Percentiles rank a stretch among this genome's conserved stretches.
Evolutionary conservation across 2,329 filamentous ascomycete genomes (phyloP).

Genomic region (Aspergillus viridinutans): DNA sequence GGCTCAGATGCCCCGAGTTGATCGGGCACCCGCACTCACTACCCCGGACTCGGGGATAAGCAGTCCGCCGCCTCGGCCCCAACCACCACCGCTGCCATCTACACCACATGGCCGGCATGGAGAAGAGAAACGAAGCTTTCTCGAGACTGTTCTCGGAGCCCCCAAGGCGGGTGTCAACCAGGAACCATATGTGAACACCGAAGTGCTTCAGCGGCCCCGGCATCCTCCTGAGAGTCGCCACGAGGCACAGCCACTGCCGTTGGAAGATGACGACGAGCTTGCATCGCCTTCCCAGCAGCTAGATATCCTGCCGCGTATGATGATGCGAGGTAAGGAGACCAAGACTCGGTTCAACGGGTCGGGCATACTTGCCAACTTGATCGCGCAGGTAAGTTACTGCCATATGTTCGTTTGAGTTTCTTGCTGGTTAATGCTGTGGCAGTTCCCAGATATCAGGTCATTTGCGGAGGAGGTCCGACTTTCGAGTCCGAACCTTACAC

Average conservation of each 20-base stretch:
- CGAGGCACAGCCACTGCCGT: slow-evolving; percentile 6
- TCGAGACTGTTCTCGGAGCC: slow-evolving; percentile 33
- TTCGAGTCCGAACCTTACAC: slow-evolving; percentile 32
- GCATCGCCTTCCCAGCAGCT: slow-evolving; percentile 30
- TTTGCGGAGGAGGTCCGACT: slow-evolving; percentile 37
- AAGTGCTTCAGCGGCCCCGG: slow-evolving; percentile 25
- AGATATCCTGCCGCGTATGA: slow-evolving; percentile 30
- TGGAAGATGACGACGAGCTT: slow-evolving; percentile 17
- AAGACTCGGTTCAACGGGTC: slow-evolving; percentile 40
- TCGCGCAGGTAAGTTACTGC: slow-evolving; percentile 33
- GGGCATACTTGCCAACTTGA: slow-evolving; percentile 37
- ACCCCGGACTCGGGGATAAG: slow-evolving; percentile 31
- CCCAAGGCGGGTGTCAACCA: slow-evolving; percentile 31
- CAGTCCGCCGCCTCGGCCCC: slow-evolving; percentile 21
- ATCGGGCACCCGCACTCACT: slow-evolving; percentile 20
- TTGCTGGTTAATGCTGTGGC: slow-evolving; percentile 9
- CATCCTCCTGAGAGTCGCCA: slow-evolving; percentile 12
- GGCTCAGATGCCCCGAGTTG: slow-evolving; percentile 15
- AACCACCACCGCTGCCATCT: slow-evolving; percentile 8
- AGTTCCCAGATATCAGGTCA: slow-evolving; percentile 37
- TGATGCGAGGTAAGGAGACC: slow-evolving; percentile 37
- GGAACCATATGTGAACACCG: slow-evolving; percentile 25
- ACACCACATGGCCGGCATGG: slow-evolving; percentile 6
- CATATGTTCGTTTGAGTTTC: not conserved
- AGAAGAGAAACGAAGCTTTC: slow-evolving; percentile 26